These are phyloP conservation scores for Oxytropis ochrocephala DNA, from an alignment of 306 rosid species.

Conservation along the genomic window DNA sequence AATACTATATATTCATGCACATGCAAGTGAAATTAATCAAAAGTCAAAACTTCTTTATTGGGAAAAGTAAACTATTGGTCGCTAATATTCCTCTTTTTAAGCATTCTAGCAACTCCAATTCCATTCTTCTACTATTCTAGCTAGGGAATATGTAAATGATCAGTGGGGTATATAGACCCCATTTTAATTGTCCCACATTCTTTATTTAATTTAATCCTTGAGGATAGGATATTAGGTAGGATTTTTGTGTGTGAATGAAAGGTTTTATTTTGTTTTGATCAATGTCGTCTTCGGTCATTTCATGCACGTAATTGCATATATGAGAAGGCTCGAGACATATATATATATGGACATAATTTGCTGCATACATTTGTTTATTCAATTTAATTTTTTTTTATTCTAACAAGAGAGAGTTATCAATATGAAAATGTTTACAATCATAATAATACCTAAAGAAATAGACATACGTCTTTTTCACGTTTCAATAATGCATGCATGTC, in stretches of 20 bases:
- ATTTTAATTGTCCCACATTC: background rate
- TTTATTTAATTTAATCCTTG: constrained; percentile 11
- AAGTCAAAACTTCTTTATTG: constrained; percentile 15
- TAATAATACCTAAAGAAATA: background rate
- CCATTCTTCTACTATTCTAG: no score
- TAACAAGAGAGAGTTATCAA: background rate
- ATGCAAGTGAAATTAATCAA: no score
- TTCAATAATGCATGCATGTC: constrained; percentile 20
- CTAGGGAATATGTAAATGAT: constrained; percentile 18
- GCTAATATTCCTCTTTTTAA: background rate
- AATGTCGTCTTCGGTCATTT: background rate
- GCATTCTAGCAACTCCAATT: background rate
- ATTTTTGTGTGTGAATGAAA: background rate
- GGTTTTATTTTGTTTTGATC: constrained; percentile 5
- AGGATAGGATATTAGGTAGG: constrained; percentile 18
- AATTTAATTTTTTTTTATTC: no score
- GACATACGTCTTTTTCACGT: constrained; percentile 6
- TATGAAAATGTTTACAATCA: background rate
- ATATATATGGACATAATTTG: no score
- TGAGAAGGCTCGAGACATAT: no score
- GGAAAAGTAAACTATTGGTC: constrained; percentile 11
- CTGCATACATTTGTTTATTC: no score
- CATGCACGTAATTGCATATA: background rate
- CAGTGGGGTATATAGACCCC: background rate
- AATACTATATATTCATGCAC: no score